Evolutionary conservation across 306 rosid species (phyloP), one percentile per base, ranked within the genome.

Genomic region (Malus fusca): DNA sequence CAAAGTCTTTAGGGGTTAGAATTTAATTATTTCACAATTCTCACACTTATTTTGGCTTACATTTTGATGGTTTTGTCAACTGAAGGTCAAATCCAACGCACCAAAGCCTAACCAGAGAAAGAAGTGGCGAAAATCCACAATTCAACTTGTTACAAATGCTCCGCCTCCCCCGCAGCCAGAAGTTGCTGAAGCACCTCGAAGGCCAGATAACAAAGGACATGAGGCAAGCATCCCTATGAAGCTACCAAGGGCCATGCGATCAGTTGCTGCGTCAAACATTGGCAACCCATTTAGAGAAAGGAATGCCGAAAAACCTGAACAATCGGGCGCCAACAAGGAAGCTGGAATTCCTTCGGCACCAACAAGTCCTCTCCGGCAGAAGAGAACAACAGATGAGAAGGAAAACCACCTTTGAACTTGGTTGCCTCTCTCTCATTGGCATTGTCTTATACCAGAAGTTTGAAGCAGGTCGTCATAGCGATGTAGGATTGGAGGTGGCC

Each of bases 81-180:
- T 30, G 63, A 84, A 93, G 98, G 90, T 26, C 10, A 93, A 91
- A 84, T 68, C 94, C 53, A 90, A 87, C 80, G 85, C 82, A 42
- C 78, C 75, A 10, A 89, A 84, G 83, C 85, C 92, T 56, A 88
- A 25, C 42, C 93, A 84, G 82, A 89, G 86, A 86, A 93, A 88
- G 96, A 93, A 88, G 73, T 85, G 89, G 90, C 70, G 82, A 37
- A 93, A 66, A 86, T 63, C 92, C 23, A 84, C 98, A 7, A 66
- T 91, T 56, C 89, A 90, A 66, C 87, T 93, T 12, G 83, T 93
- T 69, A 77, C 97, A 13, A 67, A 71, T 42, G 86, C 83, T 35
- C 87, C 79, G 65, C 81, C 90, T 70, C 61, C 89, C 48, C 46
- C 81, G 7, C 89, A 81, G 80, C 78, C 85, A 48, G 88, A 80